phyloP scores from a whole-genome alignment of 768 basidiomycete species.

The Boletellus emodensis region DNA sequence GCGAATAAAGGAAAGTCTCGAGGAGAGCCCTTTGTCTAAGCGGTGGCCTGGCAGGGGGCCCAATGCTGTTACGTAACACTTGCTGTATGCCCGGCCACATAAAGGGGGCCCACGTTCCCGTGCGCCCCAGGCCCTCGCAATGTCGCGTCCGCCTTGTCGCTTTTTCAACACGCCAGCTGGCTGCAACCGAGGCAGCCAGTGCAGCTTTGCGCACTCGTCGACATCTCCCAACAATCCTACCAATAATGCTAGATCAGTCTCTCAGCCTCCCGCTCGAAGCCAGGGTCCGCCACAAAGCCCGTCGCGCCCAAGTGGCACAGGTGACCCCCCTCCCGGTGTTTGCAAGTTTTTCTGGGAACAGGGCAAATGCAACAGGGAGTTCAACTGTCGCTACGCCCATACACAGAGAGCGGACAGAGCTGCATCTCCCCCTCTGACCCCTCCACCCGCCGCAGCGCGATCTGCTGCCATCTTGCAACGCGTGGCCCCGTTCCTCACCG shows the following conservation, averaged over 20 bases:
- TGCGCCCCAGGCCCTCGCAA: background rate
- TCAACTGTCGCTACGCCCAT: slow-evolving; percentile 44
- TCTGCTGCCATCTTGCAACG: slow-evolving; percentile 17
- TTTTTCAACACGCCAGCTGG: slow-evolving; percentile 42
- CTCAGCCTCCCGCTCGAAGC: too few relatives aligned
- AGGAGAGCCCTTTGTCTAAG: too few relatives aligned
- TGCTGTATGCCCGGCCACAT: too few relatives aligned
- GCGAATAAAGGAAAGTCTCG: too few relatives aligned
- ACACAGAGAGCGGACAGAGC: slow-evolving; percentile 8
- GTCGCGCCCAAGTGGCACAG: background rate
- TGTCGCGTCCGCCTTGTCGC: slow-evolving; percentile 35
- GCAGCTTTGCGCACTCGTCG: slow-evolving; percentile 33
- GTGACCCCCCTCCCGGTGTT: slow-evolving; percentile 30
- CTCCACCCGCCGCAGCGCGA: slow-evolving; percentile 5
- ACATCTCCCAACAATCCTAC: background rate
- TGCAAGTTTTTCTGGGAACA: slow-evolving; percentile 47
- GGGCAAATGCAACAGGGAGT: slow-evolving; percentile 46
- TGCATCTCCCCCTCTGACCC: slow-evolving; percentile 5
- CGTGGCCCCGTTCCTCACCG: slow-evolving; percentile 44
- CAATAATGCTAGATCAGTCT: too few relatives aligned
- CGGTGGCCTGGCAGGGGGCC: too few relatives aligned
- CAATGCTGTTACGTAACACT: too few relatives aligned
- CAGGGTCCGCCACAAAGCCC: too few relatives aligned
- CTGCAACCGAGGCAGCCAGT: slow-evolving; percentile 42
- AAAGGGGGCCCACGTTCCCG: too few relatives aligned